Percentiles rank a stretch among this genome's conserved stretches.
Conservation (phyloP, 2,329 filamentous ascomycete genomes). For the Myriosclerotinia curreyana region DNA sequence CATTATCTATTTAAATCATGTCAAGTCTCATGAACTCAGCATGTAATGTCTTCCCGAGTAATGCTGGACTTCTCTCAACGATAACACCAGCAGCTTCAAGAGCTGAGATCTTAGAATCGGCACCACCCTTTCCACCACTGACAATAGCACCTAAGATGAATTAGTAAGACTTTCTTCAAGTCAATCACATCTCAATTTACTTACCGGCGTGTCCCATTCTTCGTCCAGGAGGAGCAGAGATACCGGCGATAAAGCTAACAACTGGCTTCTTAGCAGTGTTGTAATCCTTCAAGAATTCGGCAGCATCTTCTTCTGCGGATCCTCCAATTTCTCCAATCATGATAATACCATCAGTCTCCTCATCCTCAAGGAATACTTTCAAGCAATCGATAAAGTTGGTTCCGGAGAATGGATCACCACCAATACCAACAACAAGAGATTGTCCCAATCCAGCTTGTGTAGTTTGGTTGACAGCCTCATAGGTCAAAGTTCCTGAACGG, state of each 20-base stretch:
- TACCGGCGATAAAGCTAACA: slow-evolving; percentile 97
- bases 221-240: slow-evolving; percentile 91
- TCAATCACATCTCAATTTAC: slow-evolving; percentile 25
- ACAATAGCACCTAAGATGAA: slow-evolving; percentile 69
- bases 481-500: slow-evolving; percentile 95
- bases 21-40: slow-evolving; percentile 95
- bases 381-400: slow-evolving; percentile 99
- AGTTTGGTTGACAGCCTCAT: slow-evolving; percentile 99
- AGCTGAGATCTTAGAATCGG: slow-evolving; percentile 96
- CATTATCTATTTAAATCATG: slow-evolving; percentile 64
- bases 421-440: slow-evolving; percentile 96
- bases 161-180: slow-evolving; percentile 25
- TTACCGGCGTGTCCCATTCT: slow-evolving; percentile 95
- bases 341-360: slow-evolving; percentile 98
- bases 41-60: slow-evolving; percentile 88
- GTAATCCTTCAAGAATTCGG: slow-evolving; percentile 89
- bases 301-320: slow-evolving; percentile 94
- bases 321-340: slow-evolving; percentile 99
- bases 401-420: slow-evolving; percentile 96
- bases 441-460: slow-evolving; percentile 95
- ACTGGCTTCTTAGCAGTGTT: slow-evolving; percentile 95
- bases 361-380: slow-evolving; percentile 91
- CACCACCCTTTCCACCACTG: slow-evolving; percentile 93
- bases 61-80: slow-evolving; percentile 90
- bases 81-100: slow-evolving; percentile 91